Conservation (phyloP, 78 protist species). For the Dictyostelium brefeldianum region DNA sequence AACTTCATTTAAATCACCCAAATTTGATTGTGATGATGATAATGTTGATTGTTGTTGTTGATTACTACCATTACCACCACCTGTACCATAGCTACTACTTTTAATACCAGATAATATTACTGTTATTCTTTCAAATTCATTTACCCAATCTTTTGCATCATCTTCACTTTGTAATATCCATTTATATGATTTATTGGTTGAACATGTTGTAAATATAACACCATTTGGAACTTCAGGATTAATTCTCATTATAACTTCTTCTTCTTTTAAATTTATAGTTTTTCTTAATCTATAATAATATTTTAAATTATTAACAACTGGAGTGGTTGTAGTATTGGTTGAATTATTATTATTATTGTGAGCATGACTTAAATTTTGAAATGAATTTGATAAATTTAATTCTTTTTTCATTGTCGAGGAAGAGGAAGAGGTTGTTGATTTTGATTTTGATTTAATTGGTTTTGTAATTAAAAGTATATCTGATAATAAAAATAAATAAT, state of each 20-base stretch:
- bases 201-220: not conserved
- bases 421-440: not conserved
- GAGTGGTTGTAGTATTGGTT: not conserved
- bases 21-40: not conserved
- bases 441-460: constrained; percentile 62
- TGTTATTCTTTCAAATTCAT: constrained; percentile 39
- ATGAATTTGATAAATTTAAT: not conserved
- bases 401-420: not conserved
- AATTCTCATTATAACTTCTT: not conserved
- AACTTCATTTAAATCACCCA: not conserved
- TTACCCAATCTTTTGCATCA: constrained; percentile 37
- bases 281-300: constrained; percentile 11
- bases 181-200: not conserved
- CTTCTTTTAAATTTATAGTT: not conserved
- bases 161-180: not conserved
- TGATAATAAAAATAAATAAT: constrained; percentile 39
- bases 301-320: not conserved
- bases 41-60: too few species aligned
- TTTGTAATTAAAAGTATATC: constrained; percentile 39
- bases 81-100: too few species aligned
- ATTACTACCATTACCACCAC: not conserved
- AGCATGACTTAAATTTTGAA: not conserved
- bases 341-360: not conserved
- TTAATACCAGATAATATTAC: not conserved
- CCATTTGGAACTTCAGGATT: constrained; percentile 20